A percentile compares a stretch with the other conserved stretches of the same genome.
phyloP scores from a whole-genome alignment of 2,329 filamentous ascomycete species.

The Rutstroemia sp. region DNA sequence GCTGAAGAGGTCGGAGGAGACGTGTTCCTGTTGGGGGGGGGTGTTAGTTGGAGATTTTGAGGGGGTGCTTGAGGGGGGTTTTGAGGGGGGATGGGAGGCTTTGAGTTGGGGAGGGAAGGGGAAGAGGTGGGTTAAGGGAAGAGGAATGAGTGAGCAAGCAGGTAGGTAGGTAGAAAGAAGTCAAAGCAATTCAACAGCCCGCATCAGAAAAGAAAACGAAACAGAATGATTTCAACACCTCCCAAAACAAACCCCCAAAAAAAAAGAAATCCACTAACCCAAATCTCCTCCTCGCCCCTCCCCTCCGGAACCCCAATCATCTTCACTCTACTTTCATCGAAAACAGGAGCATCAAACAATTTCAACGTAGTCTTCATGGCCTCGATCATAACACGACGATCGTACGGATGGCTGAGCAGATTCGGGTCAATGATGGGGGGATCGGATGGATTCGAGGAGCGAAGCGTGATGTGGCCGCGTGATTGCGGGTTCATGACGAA shows the following conservation, averaged over 20 bases:
- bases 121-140: too few relatives aligned
- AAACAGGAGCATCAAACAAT: neutral
- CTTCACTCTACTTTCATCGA: neutral
- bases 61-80: neutral
- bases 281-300: neutral
- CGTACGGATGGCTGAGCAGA: constrained; percentile 48
- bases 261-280: neutral
- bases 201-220: too few relatives aligned
- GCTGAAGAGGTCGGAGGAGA: neutral
- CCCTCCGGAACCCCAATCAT: constrained; percentile 2
- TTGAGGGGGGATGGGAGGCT: too few relatives aligned
- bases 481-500: constrained; percentile 48
- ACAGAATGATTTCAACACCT: too few relatives aligned
- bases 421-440: constrained; percentile 55
- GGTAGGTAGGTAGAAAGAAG: too few relatives aligned
- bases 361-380: constrained; percentile 23
- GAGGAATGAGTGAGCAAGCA: too few relatives aligned
- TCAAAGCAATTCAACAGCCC: too few relatives aligned
- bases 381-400: constrained; percentile 41
- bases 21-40: neutral
- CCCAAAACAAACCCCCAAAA: neutral
- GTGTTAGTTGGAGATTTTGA: neutral
- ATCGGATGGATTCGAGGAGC: constrained; percentile 54
- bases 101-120: neutral
- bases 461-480: constrained; percentile 55